Evolutionary conservation across 1,139 yeast species (phyloP).

Genomic region (Lodderomyces oxycetoniae): DNA sequence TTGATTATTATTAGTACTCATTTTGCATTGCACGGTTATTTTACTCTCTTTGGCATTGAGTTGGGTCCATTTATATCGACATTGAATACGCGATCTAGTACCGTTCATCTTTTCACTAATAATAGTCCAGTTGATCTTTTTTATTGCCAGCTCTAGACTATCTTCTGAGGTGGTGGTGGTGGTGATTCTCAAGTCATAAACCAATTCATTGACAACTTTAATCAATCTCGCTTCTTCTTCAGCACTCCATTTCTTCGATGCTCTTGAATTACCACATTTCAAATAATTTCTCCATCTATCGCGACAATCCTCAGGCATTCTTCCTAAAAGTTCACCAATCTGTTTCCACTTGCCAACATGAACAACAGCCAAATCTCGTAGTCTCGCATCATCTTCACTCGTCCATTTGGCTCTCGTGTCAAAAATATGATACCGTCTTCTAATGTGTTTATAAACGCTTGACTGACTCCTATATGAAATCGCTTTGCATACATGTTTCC

Average conservation of each 20-base stretch:
- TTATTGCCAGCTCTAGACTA: background rate
- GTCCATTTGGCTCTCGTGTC: slow-evolving; percentile 89
- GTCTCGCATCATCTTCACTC: slow-evolving; percentile 64
- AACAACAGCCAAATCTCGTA: slow-evolving; percentile 58
- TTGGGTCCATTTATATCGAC: slow-evolving; percentile 93
- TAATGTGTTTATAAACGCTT: slow-evolving; percentile 84
- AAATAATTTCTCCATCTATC: slow-evolving; percentile 95
- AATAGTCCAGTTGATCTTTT: slow-evolving; percentile 74
- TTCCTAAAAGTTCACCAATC: slow-evolving; percentile 69
- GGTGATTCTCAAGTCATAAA: slow-evolving; percentile 12
- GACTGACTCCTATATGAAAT: slow-evolving; percentile 83
- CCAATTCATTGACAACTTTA: slow-evolving; percentile 48
- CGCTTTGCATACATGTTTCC: slow-evolving; percentile 77
- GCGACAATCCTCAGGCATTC: slow-evolving; percentile 98
- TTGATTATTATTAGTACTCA: slow-evolving; percentile 40
- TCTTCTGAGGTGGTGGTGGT: background rate
- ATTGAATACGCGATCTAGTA: slow-evolving; percentile 81
- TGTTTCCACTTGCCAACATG: slow-evolving; percentile 82
- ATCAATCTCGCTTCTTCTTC: slow-evolving; percentile 66
- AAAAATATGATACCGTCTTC: slow-evolving; percentile 84
- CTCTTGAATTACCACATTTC: slow-evolving; percentile 77
- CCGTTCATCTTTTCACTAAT: slow-evolving; percentile 91
- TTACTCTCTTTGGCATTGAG: slow-evolving; percentile 56
- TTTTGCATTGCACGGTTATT: slow-evolving; percentile 44
- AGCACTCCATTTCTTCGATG: slow-evolving; percentile 70